Evolutionary conservation across 1,284 basidiomycete genomes (phyloP), one percentile per base, ranked within the genome.

Genomic region (Cryptococcus hybrid): DNA sequence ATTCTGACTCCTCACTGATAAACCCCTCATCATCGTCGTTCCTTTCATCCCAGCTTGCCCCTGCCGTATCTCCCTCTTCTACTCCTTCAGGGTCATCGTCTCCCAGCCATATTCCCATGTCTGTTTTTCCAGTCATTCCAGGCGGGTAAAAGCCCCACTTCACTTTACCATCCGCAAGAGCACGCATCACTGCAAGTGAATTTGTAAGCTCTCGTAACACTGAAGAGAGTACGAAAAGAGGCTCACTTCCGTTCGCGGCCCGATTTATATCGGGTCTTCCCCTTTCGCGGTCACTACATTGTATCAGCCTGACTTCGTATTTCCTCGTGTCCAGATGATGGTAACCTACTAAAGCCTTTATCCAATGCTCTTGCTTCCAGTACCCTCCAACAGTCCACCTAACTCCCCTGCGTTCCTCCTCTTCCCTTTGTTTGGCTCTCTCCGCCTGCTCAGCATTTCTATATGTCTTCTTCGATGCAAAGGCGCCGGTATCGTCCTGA

Each of bases 71-170:
- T 44, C 47, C 55, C 18, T 51, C 47, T 9, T 54, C 42, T 46
- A 24, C 24, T 56, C 53, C 54, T 24, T 53, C 60, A 39, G 47
- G 60, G 35, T 61, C 62, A 35, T 64, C 69, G 18, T 39, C 67
- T 13, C 79, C 79, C 51, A 88, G 80, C 86, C 85, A 88, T 61
- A 89, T 84, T 3, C 88, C 82, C 24, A 71, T 66, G 5, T 75
- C 76, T 24, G 64, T 65, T 44, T 61, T 56, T 46, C 62, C 15
- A 60, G 56, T 39, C 80, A 66, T 56, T 35, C 80, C 74, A 1
- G 69, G 86, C 5, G 90, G 89, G 85, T 87, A 88, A 76, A 93
- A 94, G 18, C 85, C 88, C 92, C 92, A 95, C 44, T 81, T 81
- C 53, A 93, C 82, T 63, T 81, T 82, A 13, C 89, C 88, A 74